Evolutionary conservation across 345 rosid species (phyloP), one percentile per base, ranked within the genome.

Genomic region (Hevea brasiliensis): DNA sequence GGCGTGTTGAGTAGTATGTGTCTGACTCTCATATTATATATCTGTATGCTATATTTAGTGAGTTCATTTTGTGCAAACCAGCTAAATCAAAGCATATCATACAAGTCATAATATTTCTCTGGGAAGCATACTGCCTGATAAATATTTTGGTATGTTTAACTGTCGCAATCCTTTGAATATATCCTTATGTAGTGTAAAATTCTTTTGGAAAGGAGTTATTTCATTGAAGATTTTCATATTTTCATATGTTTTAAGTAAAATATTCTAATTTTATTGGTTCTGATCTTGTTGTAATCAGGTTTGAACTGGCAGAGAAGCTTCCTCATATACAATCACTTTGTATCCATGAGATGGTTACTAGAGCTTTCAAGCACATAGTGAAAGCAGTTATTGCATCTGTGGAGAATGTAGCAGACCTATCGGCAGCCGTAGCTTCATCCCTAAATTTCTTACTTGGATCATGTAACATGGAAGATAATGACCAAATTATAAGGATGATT

Each of bases 241-340:
- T 32, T 4, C 4, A 4, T 32, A 2, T 4, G 12, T 45, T 23
- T 59, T 40, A 53, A 53, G 27, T 59, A 60, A 35, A 21, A 35
- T 27, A 27, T 32, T 44, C 29, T 27, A n/a, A 35, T 70, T 74
- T 67, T 77, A 59, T 72, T 63, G 61, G 61, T 50, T 32, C 42
- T 70, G 27, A 32, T 32, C 37, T 32, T 32, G 6, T 71, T 72
- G 58, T 70, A 41, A 76, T 62, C 83, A 94, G 98, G 98, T 90
- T n/a, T 71, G 98, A 90, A 78, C 87, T 94, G 65, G 96, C 98
- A 67, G 98, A 90, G 54, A 94, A 88, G 77, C 92, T 94, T 68
- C 98, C 98, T 76, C 98, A 94, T 75, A 95, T 94, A 80, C 93
- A 89, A 81, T 92, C 92, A 20, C 92, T 94, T 81, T 94, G 98